phyloP scores from a whole-genome alignment of 192 early-diverging fungal species.

The Entomortierella parvispora region DNA sequence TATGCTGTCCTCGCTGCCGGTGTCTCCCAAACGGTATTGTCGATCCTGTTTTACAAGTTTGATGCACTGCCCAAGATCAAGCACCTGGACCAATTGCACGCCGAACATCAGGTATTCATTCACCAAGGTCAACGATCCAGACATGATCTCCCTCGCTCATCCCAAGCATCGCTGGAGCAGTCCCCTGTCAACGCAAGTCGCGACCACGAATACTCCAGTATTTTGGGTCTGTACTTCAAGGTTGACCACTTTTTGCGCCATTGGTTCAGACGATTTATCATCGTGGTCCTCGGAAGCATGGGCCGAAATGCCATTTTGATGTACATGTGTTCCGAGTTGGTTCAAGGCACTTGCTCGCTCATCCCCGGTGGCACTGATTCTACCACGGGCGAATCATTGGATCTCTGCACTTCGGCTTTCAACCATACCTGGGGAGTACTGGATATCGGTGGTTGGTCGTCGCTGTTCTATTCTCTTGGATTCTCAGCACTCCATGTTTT shows the following conservation, averaged over 20 bases:
- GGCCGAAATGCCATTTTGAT: slow-evolving; percentile 62
- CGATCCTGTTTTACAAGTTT: slow-evolving; percentile 51
- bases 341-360: slow-evolving; percentile 36
- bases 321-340: slow-evolving; percentile 57
- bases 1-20: slow-evolving; percentile 55
- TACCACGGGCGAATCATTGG: slow-evolving; percentile 8
- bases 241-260: slow-evolving; percentile 36
- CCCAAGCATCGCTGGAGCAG: slow-evolving; percentile 1
- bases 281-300: slow-evolving; percentile 42
- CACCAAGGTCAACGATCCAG: slow-evolving; percentile 18
- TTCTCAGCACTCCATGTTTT: slow-evolving; percentile 27
- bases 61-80: slow-evolving; percentile 50
- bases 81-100: slow-evolving; percentile 14
- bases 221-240: slow-evolving; percentile 18
- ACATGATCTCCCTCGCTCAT: not conserved
- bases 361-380: slow-evolving; percentile 30
- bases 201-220: slow-evolving; percentile 18
- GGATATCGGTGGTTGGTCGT: slow-evolving; percentile 43
- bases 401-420: slow-evolving; percentile 21
- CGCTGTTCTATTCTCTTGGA: slow-evolving; percentile 34
- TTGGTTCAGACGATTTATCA: slow-evolving; percentile 33
- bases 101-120: slow-evolving; percentile 22
- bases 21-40: slow-evolving; percentile 48
- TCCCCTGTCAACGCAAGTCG: not conserved
- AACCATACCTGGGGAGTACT: slow-evolving; percentile 32